These are phyloP conservation scores for Cynara cardunculus DNA, from an alignment of 129 eudicot species.

Conservation along the genomic window DNA sequence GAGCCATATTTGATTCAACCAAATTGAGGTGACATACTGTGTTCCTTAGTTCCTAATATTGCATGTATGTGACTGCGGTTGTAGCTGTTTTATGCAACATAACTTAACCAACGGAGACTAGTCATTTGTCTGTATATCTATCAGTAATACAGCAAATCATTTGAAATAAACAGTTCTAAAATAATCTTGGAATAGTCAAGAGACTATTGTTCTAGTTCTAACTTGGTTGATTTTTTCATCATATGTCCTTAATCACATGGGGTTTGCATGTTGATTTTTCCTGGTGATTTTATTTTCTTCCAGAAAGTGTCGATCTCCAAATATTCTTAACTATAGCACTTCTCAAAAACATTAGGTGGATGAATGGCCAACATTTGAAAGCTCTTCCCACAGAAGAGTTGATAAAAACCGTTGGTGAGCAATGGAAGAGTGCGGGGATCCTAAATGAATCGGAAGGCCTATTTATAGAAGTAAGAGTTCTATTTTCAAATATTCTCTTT, in stretches of 20 bases:
- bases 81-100: neutral
- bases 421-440: slow-evolving; percentile 63
- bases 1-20: slow-evolving; percentile 84
- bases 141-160: slow-evolving; percentile 1
- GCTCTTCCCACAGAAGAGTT: slow-evolving; percentile 68
- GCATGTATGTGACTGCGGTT: neutral
- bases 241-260: neutral
- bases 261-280: slow-evolving; percentile 15
- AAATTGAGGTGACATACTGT: slow-evolving; percentile 67
- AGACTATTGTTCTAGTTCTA: neutral
- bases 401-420: slow-evolving; percentile 57
- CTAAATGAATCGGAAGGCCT: slow-evolving; percentile 64
- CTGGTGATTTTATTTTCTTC: slow-evolving; percentile 4
- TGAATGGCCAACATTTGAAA: slow-evolving; percentile 91
- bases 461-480: slow-evolving; percentile 57
- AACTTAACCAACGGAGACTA: neutral
- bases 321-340: neutral
- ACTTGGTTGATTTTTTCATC: neutral
- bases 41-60: neutral
- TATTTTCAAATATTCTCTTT: slow-evolving; percentile 4
- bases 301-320: slow-evolving; percentile 2
- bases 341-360: slow-evolving; percentile 62
- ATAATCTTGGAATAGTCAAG: neutral
- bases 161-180: neutral
- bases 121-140: neutral